Base-by-base conservation (phyloP, 345 rosid species). In the Anastatica hierochuntica region DNA sequence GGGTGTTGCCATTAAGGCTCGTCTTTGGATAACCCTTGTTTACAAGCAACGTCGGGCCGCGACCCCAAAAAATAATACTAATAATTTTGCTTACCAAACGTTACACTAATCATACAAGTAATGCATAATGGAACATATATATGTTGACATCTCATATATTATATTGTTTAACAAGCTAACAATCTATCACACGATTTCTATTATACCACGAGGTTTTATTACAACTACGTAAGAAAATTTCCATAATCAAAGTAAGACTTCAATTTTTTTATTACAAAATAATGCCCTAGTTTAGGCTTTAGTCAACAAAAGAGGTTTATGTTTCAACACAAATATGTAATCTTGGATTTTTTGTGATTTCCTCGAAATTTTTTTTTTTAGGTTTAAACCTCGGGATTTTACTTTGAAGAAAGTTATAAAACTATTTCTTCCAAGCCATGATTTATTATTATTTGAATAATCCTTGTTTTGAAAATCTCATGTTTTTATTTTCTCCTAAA, bases 1-100 rank as follows among this genome's bases (percentile, higher is more conserved):
- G 64, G 38, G 23, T 57, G 70, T 65, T 65, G 64, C 64, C 64
- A 65, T 39, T 34, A 66, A 66, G 65, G 60, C 65, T 65, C 54
- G 65, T 38, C 17, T 55, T 64, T 46, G 56, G n/a, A 64, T 64
- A 48, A 55, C 68, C 68, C 62, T 55, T 47, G 62, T 14, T 48
- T 64, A 33, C 43, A 64, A 64, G 68, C 71, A 66, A 66, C 49
- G 60, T 66, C 41, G 48, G 58, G 29, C 16, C n/a, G n/a, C n/a
- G n/a, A 50, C 14, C 41, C 36, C 29, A 43, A 6, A 48, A 18
- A 19, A 31, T 12, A 44, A 34, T 14, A 48, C 10, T n/a, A 8
- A 7, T 24, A 35, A 6, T 37, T 48, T 50, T 37, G 64, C 49
- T 4, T 66, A 51, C 55, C 65, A 39, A 52, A 37, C 65, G 23